Base-by-base conservation (phyloP, 768 basidiomycete genomes). In the Rhizopogon vesiculosus region DNA sequence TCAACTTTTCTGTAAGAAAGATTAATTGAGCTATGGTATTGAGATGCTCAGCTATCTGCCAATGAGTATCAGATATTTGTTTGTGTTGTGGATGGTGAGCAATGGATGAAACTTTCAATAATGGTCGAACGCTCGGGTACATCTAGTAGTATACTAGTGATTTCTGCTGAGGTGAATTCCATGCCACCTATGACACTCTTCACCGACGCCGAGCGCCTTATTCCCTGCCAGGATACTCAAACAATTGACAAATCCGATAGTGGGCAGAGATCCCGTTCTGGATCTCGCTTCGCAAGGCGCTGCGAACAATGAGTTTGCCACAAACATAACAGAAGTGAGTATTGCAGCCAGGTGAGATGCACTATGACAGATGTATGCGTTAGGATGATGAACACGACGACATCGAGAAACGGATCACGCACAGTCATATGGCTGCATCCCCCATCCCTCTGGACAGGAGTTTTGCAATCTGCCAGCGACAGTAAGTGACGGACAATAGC, bases 381-480 rank as follows among this genome's bases (percentile, higher is more conserved):
- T 25, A 57, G 39, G 18, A 7, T 9, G 35, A 35, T 22, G 35
- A 16, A n/a, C 5, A 22, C 8, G 22, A 16, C 42, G 22, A 39
- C 8, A 19, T 18, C 42, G 22, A 39, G 29, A 38, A 42, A 25
- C 6, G 42, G 28, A 18, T 51, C 52, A 60, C 81, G 69, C 31
- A 82, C 83, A 56, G 74, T 73, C 78, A 85, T 85, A 63, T 85
- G 82, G 56, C 83, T 78, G 51, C 83, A 85, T 2, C 83, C 83
- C 15, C 66, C 67, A 8, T 72, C 71, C 60, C 81, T 85, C 54
- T 72, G 76, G 18, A 81, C 76, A 3, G 81, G 77, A 9, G 81
- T 79, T 48, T 57, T 65, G 59, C 79, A 80, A 35, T 73, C 78
- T 78, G 57, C 7, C 29, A 16, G 29, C 16, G 18, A 41, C 15